These are phyloP conservation scores for Babjeviella inositovora DNA, from an alignment of 805 yeast species.

Conservation along the genomic window DNA sequence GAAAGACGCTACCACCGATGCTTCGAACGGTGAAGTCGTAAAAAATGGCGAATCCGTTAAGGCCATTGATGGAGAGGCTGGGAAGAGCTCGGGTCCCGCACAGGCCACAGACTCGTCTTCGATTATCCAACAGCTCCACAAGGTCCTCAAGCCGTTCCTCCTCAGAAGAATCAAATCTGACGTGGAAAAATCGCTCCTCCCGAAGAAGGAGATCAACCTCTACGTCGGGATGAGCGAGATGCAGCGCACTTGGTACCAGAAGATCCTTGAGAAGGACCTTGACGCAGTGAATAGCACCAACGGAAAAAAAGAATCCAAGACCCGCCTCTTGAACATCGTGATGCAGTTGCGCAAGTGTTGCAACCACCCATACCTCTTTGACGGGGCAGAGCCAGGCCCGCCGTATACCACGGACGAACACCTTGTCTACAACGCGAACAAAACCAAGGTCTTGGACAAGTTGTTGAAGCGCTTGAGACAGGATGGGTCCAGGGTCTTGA, in stretches of 20 bases:
- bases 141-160: slow-evolving; percentile 61
- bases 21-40: too few relatives aligned
- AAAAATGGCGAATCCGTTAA: slow-evolving; percentile 11
- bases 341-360: slow-evolving; percentile 81
- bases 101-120: too few relatives aligned
- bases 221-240: slow-evolving; percentile 65
- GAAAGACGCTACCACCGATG: slow-evolving; percentile 9
- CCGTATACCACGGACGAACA: slow-evolving; percentile 81
- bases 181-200: slow-evolving; percentile 66
- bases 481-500: slow-evolving; percentile 66
- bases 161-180: slow-evolving; percentile 66
- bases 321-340: slow-evolving; percentile 61
- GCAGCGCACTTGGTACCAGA: slow-evolving; percentile 69
- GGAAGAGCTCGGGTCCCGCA: too few relatives aligned
- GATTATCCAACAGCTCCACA: slow-evolving; percentile 55
- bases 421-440: slow-evolving; percentile 56
- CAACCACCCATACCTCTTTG: slow-evolving; percentile 73
- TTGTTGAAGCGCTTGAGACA: slow-evolving; percentile 40
- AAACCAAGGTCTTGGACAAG: slow-evolving; percentile 57
- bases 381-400: slow-evolving; percentile 86
- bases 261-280: slow-evolving; percentile 60
- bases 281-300: slow-evolving; percentile 78
- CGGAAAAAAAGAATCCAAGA: slow-evolving; percentile 62
- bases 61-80: slow-evolving; percentile 15
- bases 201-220: slow-evolving; percentile 59